phyloP scores from a whole-genome alignment of 83 land plant genomes.

The Diphasiastrum complanatum region DNA sequence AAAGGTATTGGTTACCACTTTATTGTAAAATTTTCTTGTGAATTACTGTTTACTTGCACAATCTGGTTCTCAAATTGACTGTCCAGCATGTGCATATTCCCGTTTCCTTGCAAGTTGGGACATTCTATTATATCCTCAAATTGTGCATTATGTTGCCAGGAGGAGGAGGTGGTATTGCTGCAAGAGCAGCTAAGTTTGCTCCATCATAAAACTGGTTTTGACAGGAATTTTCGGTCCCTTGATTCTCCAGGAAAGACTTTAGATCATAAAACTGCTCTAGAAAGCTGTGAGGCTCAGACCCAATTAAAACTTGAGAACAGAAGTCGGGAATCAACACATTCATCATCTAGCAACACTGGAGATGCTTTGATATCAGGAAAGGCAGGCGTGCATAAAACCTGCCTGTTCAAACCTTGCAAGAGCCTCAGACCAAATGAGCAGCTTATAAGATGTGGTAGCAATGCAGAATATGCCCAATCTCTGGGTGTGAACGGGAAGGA shows the following conservation, averaged over 20 bases:
- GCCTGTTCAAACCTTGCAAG: too few species aligned
- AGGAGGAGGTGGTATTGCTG: constrained; percentile 44
- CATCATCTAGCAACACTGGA: neutral
- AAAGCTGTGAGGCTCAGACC: neutral
- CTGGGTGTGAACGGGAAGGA: too few species aligned
- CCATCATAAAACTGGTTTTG: constrained; percentile 41
- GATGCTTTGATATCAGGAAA: too few species aligned
- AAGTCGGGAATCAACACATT: neutral
- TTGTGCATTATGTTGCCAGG: constrained; percentile 42
- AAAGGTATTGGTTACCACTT: constrained; percentile 37
- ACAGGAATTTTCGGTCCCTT: constrained; percentile 20
- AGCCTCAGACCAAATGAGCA: too few species aligned
- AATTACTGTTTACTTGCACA: neutral
- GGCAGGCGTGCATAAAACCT: too few species aligned
- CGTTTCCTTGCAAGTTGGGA: neutral
- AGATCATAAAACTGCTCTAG: constrained; percentile 8
- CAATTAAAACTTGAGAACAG: constrained; percentile 1
- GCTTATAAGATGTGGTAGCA: too few species aligned
- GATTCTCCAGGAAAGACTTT: constrained; percentile 9
- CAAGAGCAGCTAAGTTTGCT: constrained; percentile 42
- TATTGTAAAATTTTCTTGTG: neutral
- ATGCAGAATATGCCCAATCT: too few species aligned
- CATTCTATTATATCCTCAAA: too few species aligned
- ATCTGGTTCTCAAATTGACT: neutral
- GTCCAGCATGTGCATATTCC: neutral